phyloP scores from a whole-genome alignment of 768 basidiomycete genomes.

The Tylopilus subfusipes region DNA sequence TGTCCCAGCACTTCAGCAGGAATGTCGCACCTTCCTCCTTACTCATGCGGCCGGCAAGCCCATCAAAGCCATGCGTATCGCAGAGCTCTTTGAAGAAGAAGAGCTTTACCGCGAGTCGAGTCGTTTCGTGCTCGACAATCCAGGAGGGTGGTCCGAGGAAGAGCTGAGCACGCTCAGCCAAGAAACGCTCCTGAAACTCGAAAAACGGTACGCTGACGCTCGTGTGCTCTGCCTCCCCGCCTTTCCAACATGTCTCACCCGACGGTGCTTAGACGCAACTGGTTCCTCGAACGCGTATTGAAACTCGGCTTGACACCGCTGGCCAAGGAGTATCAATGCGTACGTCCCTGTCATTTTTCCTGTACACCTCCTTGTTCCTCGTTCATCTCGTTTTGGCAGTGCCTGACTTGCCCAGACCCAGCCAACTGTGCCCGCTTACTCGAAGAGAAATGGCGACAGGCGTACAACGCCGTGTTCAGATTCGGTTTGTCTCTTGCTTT shows the following conservation, averaged over 20 bases:
- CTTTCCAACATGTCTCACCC: not conserved
- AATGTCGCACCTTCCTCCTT: constrained; percentile 84
- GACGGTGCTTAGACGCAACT: constrained; percentile 57
- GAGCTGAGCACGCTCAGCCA: constrained; percentile 79
- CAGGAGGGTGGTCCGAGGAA: constrained; percentile 78
- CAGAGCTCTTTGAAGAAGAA: constrained; percentile 86
- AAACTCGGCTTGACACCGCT: constrained; percentile 85
- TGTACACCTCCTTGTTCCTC: not conserved
- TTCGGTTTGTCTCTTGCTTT: constrained; percentile 50
- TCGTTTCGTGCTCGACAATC: constrained; percentile 89
- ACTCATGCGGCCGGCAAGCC: constrained; percentile 91
- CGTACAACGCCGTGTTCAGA: constrained; percentile 80
- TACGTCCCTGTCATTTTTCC: constrained; percentile 35
- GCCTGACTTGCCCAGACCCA: constrained; percentile 80
- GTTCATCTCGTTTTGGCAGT: constrained; percentile 42
- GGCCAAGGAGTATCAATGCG: constrained; percentile 95
- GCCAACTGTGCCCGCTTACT: constrained; percentile 73
- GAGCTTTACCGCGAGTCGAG: constrained; percentile 88
- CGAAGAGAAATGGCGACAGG: constrained; percentile 92
- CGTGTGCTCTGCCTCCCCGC: not conserved
- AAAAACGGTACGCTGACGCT: constrained; percentile 57
- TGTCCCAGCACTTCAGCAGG: constrained; percentile 73
- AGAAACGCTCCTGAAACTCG: constrained; percentile 83
- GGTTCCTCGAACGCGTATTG: constrained; percentile 93
- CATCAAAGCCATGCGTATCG: constrained; percentile 89